Conservation (phyloP, 208 protist species). For the Leishmania arabica region DNA sequence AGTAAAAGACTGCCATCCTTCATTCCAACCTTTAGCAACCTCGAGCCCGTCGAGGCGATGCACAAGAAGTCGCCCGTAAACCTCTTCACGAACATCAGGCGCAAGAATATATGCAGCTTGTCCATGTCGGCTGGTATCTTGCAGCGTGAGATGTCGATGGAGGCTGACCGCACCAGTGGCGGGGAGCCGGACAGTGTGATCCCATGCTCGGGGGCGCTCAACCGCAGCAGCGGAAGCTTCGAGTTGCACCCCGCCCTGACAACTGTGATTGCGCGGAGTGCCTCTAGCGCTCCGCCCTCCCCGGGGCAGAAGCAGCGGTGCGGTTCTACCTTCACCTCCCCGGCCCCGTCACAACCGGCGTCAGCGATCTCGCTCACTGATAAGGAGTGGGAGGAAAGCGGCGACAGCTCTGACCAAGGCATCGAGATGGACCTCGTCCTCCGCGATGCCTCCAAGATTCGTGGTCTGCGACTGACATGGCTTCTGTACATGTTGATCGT, state of each 20-base stretch:
- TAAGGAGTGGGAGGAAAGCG: conserved; percentile 2
- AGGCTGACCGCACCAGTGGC: not conserved
- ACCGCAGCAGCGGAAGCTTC: conserved; percentile 6
- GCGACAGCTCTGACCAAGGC: conserved; percentile 7
- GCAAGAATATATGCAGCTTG: conserved; percentile 8
- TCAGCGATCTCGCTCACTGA: not conserved
- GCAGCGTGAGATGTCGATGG: conserved; percentile 2
- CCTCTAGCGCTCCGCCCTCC: not conserved
- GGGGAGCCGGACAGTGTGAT: not conserved
- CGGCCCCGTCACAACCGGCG: not conserved
- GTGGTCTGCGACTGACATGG: conserved; percentile 70
- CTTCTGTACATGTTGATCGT: conserved; percentile 62
- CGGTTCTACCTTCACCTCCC: too few species aligned
- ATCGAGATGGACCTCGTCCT: conserved; percentile 58
- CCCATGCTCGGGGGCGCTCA: not conserved
- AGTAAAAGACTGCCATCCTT: not conserved
- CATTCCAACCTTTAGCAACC: conserved; percentile 7
- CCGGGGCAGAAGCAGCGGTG: not conserved
- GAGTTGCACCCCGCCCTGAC: not conserved
- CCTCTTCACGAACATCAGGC: conserved; percentile 5
- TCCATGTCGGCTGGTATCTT: conserved; percentile 5
- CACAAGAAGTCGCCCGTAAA: conserved; percentile 6
- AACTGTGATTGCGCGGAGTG: not conserved
- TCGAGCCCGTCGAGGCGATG: conserved; percentile 11
- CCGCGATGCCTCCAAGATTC: conserved; percentile 46